Percentiles rank a stretch among this genome's conserved stretches.
Evolutionary conservation across 352 stramenopile species (phyloP).

Genomic region (Phytophthora pluvialis): DNA sequence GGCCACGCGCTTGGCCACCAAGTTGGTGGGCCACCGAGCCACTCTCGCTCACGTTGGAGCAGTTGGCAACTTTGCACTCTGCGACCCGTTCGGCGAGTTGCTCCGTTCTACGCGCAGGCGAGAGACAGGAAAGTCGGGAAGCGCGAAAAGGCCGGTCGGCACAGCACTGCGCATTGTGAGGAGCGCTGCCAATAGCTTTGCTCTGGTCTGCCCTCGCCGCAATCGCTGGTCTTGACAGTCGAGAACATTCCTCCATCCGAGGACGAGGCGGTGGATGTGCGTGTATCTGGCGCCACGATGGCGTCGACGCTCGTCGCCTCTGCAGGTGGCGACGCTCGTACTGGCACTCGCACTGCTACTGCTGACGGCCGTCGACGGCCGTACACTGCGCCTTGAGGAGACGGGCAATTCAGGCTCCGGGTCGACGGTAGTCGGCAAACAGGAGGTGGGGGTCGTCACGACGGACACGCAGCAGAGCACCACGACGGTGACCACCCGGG

Average conservation of each 20-base stretch:
- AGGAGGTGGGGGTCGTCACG: conserved; percentile 28
- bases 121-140: conserved; percentile 39
- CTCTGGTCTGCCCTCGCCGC: conserved; percentile 8
- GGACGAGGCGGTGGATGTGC: conserved; percentile 27
- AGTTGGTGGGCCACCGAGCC: background rate
- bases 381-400: conserved; percentile 12
- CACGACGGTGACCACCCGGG: conserved; percentile 10
- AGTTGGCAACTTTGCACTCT: conserved; percentile 18
- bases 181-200: conserved; percentile 24
- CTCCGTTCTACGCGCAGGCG: conserved; percentile 27
- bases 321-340: conserved; percentile 7
- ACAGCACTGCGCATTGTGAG: conserved; percentile 12
- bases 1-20: background rate
- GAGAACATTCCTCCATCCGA: conserved; percentile 25
- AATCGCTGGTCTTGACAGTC: conserved; percentile 28
- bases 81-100: background rate
- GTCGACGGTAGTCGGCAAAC: background rate
- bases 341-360: conserved; percentile 20
- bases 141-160: conserved; percentile 22
- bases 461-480: conserved; percentile 19
- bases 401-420: conserved; percentile 6
- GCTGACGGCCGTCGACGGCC: conserved; percentile 13
- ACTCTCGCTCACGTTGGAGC: conserved; percentile 2
- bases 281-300: conserved; percentile 39
- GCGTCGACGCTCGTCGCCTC: conserved; percentile 17